Evolutionary conservation across 148 eudicot species (phyloP).

Genomic region (Chenopodium berlandieri): DNA sequence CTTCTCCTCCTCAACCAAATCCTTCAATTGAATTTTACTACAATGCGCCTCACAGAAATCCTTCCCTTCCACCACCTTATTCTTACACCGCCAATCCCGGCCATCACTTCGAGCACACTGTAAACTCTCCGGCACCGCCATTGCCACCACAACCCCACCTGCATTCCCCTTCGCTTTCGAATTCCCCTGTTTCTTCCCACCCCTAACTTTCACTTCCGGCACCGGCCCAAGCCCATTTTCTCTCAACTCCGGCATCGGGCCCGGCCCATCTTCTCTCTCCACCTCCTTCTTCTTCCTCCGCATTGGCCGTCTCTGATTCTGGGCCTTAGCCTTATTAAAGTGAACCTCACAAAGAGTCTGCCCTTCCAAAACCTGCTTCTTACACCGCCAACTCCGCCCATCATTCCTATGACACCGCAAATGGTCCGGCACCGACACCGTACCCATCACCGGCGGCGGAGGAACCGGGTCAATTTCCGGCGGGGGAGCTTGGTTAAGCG

Average conservation of each 20-base stretch:
- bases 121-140: conserved; percentile 14
- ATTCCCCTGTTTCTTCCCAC: not conserved
- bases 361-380: conserved; percentile 22
- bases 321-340: conserved; percentile 5
- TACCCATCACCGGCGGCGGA: not conserved
- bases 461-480: not conserved
- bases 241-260: not conserved
- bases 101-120: conserved; percentile 25
- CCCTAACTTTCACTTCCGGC: not conserved
- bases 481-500: not conserved
- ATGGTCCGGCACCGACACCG: conserved; percentile 20
- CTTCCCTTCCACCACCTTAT: conserved; percentile 23
- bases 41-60: conserved; percentile 17
- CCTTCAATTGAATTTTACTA: conserved; percentile 11
- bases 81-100: conserved; percentile 25
- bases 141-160: not conserved
- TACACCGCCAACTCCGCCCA: conserved; percentile 32
- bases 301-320: not conserved
- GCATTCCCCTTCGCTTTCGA: not conserved
- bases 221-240: not conserved
- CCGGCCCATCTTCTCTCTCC: not conserved
- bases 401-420: conserved; percentile 28
- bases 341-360: conserved; percentile 26
- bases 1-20: not conserved
- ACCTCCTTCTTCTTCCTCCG: not conserved